These are phyloP conservation scores for Salix udensis DNA, from an alignment of 345 rosid species.

Conservation along the genomic window DNA sequence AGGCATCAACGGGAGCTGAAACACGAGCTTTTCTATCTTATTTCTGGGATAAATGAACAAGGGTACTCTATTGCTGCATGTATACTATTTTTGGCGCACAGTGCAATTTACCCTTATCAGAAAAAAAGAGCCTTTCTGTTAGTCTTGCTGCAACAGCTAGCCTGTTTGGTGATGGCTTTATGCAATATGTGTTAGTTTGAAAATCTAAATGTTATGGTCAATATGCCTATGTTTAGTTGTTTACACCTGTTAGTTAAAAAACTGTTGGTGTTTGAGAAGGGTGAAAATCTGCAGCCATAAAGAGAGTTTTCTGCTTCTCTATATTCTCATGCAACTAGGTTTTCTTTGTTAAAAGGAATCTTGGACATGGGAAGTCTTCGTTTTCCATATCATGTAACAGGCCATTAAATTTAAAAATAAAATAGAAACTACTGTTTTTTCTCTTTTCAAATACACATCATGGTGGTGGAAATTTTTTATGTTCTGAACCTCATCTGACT, in stretches of 20 bases:
- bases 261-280: neutral
- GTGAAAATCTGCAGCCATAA: neutral
- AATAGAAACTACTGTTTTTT: neutral
- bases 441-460: neutral
- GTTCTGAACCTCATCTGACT: neutral
- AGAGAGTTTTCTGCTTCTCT: neutral
- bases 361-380: slow-evolving; percentile 7
- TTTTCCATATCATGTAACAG: neutral
- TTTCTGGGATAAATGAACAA: slow-evolving; percentile 26
- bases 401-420: neutral
- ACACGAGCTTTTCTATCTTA: neutral
- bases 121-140: neutral
- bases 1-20: slow-evolving; percentile 19
- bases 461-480: neutral
- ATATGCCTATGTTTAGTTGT: neutral
- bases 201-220: neutral
- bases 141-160: neutral
- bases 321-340: neutral
- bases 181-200: neutral
- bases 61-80: slow-evolving; percentile 18
- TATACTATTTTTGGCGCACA: neutral
- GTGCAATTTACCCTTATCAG: neutral
- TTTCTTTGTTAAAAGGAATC: neutral
- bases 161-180: neutral
- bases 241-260: neutral